Conservation (phyloP, 306 rosid species). For the Coriaria nepalensis region DNA sequence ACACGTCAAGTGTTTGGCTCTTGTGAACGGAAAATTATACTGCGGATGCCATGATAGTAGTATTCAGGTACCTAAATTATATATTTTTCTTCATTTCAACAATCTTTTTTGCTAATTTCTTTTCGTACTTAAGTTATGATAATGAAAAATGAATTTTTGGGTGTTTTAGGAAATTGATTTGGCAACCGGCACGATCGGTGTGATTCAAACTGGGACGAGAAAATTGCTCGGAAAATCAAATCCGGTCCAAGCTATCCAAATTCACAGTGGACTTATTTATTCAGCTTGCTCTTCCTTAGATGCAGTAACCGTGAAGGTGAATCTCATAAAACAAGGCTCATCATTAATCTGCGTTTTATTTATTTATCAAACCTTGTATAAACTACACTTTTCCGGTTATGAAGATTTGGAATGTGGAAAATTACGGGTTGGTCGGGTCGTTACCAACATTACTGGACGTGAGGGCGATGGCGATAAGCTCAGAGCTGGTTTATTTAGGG, state of each 20-base stretch:
- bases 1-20: conserved; percentile 66
- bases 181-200: conserved; percentile 45
- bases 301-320: conserved; percentile 69
- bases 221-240: conserved; percentile 62
- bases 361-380: conserved; percentile 1
- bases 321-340: conserved; percentile 3
- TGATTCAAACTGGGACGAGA: conserved; percentile 56
- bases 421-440: conserved; percentile 47
- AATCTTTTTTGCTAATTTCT: neutral
- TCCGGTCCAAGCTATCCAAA: conserved; percentile 57
- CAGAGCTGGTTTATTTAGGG: conserved; percentile 72
- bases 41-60: conserved; percentile 87
- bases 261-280: conserved; percentile 47
- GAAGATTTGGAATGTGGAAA: conserved; percentile 64
- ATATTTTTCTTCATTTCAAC: neutral
- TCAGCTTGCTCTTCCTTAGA: conserved; percentile 60
- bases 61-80: conserved; percentile 51
- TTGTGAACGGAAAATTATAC: conserved; percentile 41
- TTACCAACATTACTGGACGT: conserved; percentile 52
- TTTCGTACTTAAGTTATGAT: conserved; percentile 5
- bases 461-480: conserved; percentile 63
- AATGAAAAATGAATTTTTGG: neutral
- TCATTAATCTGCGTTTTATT: too few species aligned
- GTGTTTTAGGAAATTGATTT: conserved; percentile 62
- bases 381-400: neutral